phyloP scores from a whole-genome alignment of 2,329 filamentous ascomycete genomes.

The Sporothrix brunneoviolacea region DNA sequence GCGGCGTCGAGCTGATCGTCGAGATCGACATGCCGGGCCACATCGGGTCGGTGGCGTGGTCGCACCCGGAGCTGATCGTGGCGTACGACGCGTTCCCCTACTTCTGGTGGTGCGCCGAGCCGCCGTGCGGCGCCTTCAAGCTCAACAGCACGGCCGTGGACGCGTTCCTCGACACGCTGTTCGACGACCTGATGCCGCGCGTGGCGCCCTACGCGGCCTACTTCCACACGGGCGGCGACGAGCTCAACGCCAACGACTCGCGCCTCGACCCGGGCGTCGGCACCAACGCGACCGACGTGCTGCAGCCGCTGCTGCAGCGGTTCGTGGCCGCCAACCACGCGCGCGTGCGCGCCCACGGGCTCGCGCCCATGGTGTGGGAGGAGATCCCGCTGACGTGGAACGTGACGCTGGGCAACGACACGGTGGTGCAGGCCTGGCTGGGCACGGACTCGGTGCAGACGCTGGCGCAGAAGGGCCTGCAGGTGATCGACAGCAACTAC shows the following conservation, averaged over 20 bases:
- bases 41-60: constrained; percentile 59
- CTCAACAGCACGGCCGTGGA: constrained; percentile 67
- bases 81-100: constrained; percentile 54
- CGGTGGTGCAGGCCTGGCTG: constrained; percentile 75
- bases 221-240: constrained; percentile 85
- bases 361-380: constrained; percentile 79
- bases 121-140: constrained; percentile 64
- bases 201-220: constrained; percentile 61
- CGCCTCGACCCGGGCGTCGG: constrained; percentile 64
- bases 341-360: constrained; percentile 54
- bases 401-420: constrained; percentile 61
- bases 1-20: constrained; percentile 64
- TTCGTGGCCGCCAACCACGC: constrained; percentile 67
- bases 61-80: constrained; percentile 65
- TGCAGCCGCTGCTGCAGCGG: constrained; percentile 69
- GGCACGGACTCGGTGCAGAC: constrained; percentile 54
- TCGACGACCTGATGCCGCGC: constrained; percentile 70
- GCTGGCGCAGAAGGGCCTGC: constrained; percentile 57
- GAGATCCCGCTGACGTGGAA: constrained; percentile 79
- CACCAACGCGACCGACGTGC: constrained; percentile 56
- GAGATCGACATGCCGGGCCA: constrained; percentile 81
- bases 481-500: constrained; percentile 69
- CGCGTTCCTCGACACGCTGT: constrained; percentile 63
- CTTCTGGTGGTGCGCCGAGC: constrained; percentile 53
- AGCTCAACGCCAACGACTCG: constrained; percentile 73